phyloP scores from a whole-genome alignment of 1,284 basidiomycete genomes.

The Crocinoboletus sp. region DNA sequence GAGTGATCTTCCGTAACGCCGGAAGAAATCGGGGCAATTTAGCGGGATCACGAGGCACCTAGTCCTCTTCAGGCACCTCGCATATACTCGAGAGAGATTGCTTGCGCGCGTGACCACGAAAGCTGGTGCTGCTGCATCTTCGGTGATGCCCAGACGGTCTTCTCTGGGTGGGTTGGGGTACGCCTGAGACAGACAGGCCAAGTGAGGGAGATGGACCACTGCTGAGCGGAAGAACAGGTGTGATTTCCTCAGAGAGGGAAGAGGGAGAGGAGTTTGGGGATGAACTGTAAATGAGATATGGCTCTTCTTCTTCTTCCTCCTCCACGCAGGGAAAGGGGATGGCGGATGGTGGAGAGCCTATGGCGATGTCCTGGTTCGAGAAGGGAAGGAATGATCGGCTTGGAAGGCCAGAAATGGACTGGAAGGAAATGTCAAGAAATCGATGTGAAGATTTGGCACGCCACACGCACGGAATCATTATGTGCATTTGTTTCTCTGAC shows the following conservation, averaged over 20 bases:
- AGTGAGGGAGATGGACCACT: constrained; percentile 12
- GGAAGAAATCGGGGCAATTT: not conserved
- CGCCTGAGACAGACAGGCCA: constrained; percentile 4
- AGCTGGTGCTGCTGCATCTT: constrained; percentile 32
- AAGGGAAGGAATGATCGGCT: constrained; percentile 11
- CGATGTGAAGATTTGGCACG: not conserved
- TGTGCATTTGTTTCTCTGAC: constrained; percentile 31
- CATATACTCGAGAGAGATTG: constrained; percentile 33
- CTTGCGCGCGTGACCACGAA: constrained; percentile 28
- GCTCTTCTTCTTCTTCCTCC: constrained; percentile 29
- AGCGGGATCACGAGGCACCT: not conserved
- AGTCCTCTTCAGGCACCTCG: constrained; percentile 33
- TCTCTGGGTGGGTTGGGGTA: constrained; percentile 16
- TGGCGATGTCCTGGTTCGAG: constrained; percentile 11
- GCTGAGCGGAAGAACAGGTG: constrained; percentile 26
- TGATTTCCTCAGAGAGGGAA: constrained; percentile 30
- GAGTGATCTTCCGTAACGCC: not conserved
- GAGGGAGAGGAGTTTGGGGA: constrained; percentile 33
- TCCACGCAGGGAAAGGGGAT: constrained; percentile 30
- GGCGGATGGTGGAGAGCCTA: constrained; percentile 14
- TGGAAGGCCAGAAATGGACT: constrained; percentile 23
- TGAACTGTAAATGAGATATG: constrained; percentile 34
- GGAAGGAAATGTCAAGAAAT: not conserved
- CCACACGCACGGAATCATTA: constrained; percentile 26
- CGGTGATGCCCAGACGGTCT: constrained; percentile 27